Conservation (phyloP, 805 yeast genomes). For the Ogataea dorogensis region DNA sequence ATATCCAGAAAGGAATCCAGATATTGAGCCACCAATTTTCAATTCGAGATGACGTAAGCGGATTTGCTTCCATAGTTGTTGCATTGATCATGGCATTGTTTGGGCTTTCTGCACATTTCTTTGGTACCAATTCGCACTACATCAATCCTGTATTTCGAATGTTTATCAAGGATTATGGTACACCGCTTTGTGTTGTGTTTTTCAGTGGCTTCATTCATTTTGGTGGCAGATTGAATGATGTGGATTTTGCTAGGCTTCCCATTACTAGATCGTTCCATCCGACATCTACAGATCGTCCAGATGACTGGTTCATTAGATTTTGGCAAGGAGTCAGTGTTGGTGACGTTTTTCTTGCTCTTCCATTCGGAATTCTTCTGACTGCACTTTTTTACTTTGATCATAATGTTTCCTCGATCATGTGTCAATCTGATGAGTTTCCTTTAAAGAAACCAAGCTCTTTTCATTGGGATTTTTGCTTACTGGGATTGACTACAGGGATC, state of each 20-base stretch:
- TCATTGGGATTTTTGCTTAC: constrained; percentile 85
- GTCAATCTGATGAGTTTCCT: constrained; percentile 81
- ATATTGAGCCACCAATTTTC: constrained; percentile 71
- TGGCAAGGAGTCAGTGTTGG: constrained; percentile 68
- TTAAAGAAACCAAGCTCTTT: constrained; percentile 83
- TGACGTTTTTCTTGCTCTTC: constrained; percentile 84
- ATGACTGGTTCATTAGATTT: constrained; percentile 77
- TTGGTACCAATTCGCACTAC: constrained; percentile 63
- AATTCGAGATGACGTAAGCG: constrained; percentile 31
- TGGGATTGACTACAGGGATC: constrained; percentile 85
- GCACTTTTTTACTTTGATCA: constrained; percentile 91
- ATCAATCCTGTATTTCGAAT: constrained; percentile 61
- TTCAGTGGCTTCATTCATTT: constrained; percentile 93
- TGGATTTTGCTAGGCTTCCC: constrained; percentile 62
- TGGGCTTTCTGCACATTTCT: constrained; percentile 60
- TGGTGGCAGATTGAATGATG: constrained; percentile 67
- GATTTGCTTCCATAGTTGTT: constrained; percentile 68
- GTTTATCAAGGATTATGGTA: constrained; percentile 80
- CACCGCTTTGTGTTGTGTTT: constrained; percentile 79
- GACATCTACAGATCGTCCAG: constrained; percentile 48
- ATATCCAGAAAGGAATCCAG: constrained; percentile 87
- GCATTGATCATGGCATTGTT: constrained; percentile 73
- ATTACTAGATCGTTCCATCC: constrained; percentile 74
- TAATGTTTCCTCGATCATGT: constrained; percentile 89
- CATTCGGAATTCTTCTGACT: constrained; percentile 86